Conservation (phyloP, 2,329 filamentous ascomycete species). For the Hymenoscyphus fraxineus region DNA sequence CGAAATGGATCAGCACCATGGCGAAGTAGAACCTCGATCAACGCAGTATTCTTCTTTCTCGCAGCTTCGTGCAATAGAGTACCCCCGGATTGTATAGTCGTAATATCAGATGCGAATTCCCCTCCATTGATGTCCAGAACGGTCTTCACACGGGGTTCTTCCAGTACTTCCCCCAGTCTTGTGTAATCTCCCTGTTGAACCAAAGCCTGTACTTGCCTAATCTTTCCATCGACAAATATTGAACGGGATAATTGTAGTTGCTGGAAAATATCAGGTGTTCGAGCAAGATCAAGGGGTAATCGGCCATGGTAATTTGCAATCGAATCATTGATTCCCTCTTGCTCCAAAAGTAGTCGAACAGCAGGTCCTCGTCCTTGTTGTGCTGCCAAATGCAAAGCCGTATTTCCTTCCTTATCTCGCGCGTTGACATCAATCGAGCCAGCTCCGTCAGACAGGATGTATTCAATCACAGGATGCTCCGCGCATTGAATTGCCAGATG, state of each 20-base stretch:
- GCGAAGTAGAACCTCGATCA: slow-evolving; percentile 85
- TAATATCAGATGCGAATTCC: slow-evolving; percentile 78
- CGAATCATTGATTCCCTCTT: slow-evolving; percentile 82
- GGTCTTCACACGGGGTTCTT: slow-evolving; percentile 80
- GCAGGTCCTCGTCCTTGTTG: slow-evolving; percentile 74
- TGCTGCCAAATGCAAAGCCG: slow-evolving; percentile 83
- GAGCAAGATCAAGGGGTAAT: slow-evolving; percentile 80
- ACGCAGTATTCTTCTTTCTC: slow-evolving; percentile 75
- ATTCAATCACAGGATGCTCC: slow-evolving; percentile 87
- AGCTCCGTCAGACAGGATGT: slow-evolving; percentile 75
- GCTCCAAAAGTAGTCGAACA: slow-evolving; percentile 79
- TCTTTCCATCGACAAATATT: slow-evolving; percentile 81
- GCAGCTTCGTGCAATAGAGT: slow-evolving; percentile 92
- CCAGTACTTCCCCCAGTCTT: slow-evolving; percentile 71
- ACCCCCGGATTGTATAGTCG: slow-evolving; percentile 77
- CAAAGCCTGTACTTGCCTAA: slow-evolving; percentile 77
- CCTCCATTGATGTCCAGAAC: slow-evolving; percentile 89
- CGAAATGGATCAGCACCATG: slow-evolving; percentile 96
- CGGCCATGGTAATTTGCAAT: slow-evolving; percentile 81
- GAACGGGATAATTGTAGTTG: slow-evolving; percentile 86
- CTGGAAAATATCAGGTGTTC: slow-evolving; percentile 93
- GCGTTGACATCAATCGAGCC: slow-evolving; percentile 77
- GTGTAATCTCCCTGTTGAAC: slow-evolving; percentile 72
- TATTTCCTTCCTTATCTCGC: slow-evolving; percentile 90
- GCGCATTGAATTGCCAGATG: slow-evolving; percentile 95